Conservation (phyloP, 2,329 filamentous ascomycete species). For the Fusarium multiceps region DNA sequence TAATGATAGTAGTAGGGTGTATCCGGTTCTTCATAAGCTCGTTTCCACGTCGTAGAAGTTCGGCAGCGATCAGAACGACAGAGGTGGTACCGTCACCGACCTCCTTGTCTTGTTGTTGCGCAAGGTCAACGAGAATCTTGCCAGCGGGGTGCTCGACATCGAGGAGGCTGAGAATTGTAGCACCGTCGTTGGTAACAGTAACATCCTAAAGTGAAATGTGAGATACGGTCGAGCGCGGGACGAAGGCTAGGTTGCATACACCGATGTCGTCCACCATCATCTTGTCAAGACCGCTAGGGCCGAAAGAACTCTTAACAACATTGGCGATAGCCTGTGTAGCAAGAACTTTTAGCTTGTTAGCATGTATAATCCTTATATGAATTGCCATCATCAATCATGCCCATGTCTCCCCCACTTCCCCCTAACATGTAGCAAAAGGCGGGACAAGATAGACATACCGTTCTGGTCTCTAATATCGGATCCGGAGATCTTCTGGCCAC, state of each 20-base stretch:
- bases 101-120: conserved; percentile 98
- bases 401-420: conserved; percentile 41
- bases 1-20: conserved; percentile 99
- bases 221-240: conserved; percentile 34
- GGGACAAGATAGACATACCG: conserved; percentile 63
- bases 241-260: conserved; percentile 61
- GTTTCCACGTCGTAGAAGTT: conserved; percentile 92
- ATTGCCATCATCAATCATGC: conserved; percentile 35
- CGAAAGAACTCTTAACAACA: conserved; percentile 99
- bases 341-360: conserved; percentile 69
- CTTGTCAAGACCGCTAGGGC: conserved; percentile 96
- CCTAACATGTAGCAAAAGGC: conserved; percentile 40
- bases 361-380: conserved; percentile 10
- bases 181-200: conserved; percentile 98
- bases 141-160: conserved; percentile 98
- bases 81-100: conserved; percentile 98
- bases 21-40: conserved; percentile 99
- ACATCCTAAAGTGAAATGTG: conserved; percentile 74
- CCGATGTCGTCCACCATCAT: conserved; percentile 99
- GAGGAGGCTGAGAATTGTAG: conserved; percentile 92
- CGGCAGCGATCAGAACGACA: conserved; percentile 95
- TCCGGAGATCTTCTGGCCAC: conserved; percentile 96
- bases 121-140: conserved; percentile 97
- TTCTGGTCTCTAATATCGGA: conserved; percentile 98
- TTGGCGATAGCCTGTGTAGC: conserved; percentile 98